Conservation (phyloP, 495 filamentous ascomycete species). For the Talaromyces adpressus region DNA sequence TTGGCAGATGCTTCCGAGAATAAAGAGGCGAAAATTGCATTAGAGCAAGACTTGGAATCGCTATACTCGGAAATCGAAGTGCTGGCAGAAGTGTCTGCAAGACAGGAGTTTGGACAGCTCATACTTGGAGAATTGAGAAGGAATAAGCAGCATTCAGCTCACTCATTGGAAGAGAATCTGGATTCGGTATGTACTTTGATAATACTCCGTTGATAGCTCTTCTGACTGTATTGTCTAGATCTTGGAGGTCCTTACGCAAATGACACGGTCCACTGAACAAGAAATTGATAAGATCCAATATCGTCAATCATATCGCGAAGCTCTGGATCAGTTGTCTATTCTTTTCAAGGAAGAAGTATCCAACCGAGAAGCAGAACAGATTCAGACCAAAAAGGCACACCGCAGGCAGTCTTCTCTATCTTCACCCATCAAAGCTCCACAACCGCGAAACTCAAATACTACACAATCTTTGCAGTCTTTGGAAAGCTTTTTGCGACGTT, state of each 20-base stretch:
- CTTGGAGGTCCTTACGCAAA: slow-evolving; percentile 24
- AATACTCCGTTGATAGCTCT: neutral
- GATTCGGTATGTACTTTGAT: slow-evolving; percentile 21
- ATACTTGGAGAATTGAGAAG: slow-evolving; percentile 38
- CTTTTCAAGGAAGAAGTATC: slow-evolving; percentile 28
- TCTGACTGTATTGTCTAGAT: slow-evolving; percentile 20
- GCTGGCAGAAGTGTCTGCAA: slow-evolving; percentile 53
- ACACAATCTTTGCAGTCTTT: slow-evolving; percentile 18
- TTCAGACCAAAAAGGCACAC: slow-evolving; percentile 2
- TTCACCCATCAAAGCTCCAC: neutral
- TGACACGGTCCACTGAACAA: slow-evolving; percentile 28
- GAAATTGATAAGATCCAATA: slow-evolving; percentile 22
- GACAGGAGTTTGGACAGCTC: slow-evolving; percentile 52
- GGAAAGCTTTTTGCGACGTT: slow-evolving; percentile 29
- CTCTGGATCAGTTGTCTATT: slow-evolving; percentile 25
- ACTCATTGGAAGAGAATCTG: slow-evolving; percentile 27
- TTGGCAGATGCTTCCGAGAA: neutral
- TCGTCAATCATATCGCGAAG: slow-evolving; percentile 30
- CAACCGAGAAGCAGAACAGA: neutral
- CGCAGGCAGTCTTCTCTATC: neutral
- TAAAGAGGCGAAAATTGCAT: slow-evolving; percentile 21
- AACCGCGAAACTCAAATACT: neutral
- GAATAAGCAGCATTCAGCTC: slow-evolving; percentile 16
- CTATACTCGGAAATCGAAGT: slow-evolving; percentile 57
- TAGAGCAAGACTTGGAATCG: slow-evolving; percentile 55